Conservation (phyloP, 1,139 yeast species). For the Meyerozyma guilliermondii region DNA sequence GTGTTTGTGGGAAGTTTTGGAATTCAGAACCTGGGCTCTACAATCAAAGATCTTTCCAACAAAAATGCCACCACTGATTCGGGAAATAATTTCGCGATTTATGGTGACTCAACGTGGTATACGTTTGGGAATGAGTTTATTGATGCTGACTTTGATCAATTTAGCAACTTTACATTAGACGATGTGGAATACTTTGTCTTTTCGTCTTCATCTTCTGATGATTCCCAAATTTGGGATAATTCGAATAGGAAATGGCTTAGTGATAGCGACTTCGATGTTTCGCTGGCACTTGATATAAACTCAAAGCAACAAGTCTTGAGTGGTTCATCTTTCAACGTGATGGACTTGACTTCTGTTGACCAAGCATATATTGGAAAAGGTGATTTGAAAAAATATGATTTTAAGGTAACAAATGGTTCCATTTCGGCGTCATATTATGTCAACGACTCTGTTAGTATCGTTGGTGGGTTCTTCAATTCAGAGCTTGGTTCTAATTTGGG, state of each 20-base stretch:
- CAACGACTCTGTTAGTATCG: slow-evolving; percentile 44
- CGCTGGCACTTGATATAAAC: slow-evolving; percentile 25
- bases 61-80: slow-evolving; percentile 21
- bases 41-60: slow-evolving; percentile 24
- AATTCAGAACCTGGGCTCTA: slow-evolving; percentile 15
- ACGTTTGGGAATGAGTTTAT: slow-evolving; percentile 35
- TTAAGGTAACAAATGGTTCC: slow-evolving; percentile 23
- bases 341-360: slow-evolving; percentile 27
- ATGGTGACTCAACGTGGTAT: slow-evolving; percentile 22
- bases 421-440: slow-evolving; percentile 39
- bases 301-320: slow-evolving; percentile 29
- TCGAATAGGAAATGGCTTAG: slow-evolving; percentile 28
- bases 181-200: slow-evolving; percentile 35
- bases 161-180: slow-evolving; percentile 32
- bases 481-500: slow-evolving; percentile 23
- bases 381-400: slow-evolving; percentile 19
- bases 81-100: slow-evolving; percentile 33
- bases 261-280: slow-evolving; percentile 27
- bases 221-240: slow-evolving; percentile 37
- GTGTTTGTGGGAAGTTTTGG: slow-evolving; percentile 33
- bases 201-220: slow-evolving; percentile 16
- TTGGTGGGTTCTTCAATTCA: slow-evolving; percentile 45
- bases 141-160: slow-evolving; percentile 21
- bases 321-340: slow-evolving; percentile 35
- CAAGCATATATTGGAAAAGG: slow-evolving; percentile 26